A percentile compares a stretch with the other conserved stretches of the same genome.
Conservation (phyloP, 164 flowering plant species). For the Nymphaea thermarum region DNA sequence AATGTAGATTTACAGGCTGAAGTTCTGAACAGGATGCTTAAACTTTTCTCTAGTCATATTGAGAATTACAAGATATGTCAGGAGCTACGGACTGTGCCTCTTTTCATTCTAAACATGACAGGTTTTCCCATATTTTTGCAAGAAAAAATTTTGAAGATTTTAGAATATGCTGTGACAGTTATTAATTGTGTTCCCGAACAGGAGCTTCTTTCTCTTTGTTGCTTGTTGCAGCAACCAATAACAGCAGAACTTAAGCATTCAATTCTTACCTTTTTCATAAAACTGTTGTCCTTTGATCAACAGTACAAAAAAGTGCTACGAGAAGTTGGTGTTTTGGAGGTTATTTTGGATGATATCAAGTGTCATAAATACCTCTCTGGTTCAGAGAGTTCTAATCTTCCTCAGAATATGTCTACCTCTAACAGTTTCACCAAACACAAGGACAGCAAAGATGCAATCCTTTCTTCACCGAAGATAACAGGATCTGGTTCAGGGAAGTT, state of each 20-base stretch:
- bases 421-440: slow-evolving; percentile 80
- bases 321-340: slow-evolving; percentile 96
- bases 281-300: slow-evolving; percentile 92
- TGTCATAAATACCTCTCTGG: slow-evolving; percentile 68
- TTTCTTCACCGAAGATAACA: slow-evolving; percentile 74
- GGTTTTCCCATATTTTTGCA: slow-evolving; percentile 78
- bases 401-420: slow-evolving; percentile 49
- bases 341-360: slow-evolving; percentile 85
- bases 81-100: slow-evolving; percentile 87
- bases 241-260: slow-evolving; percentile 73
- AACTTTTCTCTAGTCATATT: slow-evolving; percentile 87
- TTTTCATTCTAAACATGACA: slow-evolving; percentile 86
- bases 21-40: slow-evolving; percentile 89
- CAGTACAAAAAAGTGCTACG: slow-evolving; percentile 93
- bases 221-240: slow-evolving; percentile 87
- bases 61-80: slow-evolving; percentile 95
- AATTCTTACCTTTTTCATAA: slow-evolving; percentile 88
- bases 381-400: slow-evolving; percentile 30
- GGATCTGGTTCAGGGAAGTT: slow-evolving; percentile 73
- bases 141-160: slow-evolving; percentile 84
- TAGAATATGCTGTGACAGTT: slow-evolving; percentile 98
- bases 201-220: slow-evolving; percentile 92
- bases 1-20: slow-evolving; percentile 80
- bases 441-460: slow-evolving; percentile 66
- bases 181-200: slow-evolving; percentile 97